These are phyloP conservation scores for Aureobasidium melanogenum DNA, from an alignment of 2,329 filamentous ascomycete species.

Conservation along the genomic window DNA sequence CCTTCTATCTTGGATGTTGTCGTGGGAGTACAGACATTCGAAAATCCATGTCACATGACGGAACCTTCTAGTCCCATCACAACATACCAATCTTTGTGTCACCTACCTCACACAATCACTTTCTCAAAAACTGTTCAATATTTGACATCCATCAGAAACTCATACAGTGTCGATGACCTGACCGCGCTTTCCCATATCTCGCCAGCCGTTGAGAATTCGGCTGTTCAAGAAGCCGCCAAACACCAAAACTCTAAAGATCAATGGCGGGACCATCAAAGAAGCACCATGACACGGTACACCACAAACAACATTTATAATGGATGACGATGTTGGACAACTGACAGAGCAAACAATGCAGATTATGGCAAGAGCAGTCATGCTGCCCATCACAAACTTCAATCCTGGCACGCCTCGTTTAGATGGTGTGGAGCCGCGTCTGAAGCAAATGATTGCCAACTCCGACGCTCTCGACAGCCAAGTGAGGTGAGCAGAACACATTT, in stretches of 20 bases:
- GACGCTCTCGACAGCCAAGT: slow-evolving; percentile 8
- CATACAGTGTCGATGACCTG: background rate
- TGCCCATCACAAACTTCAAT: slow-evolving; percentile 14
- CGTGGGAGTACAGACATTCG: background rate
- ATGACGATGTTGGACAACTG: background rate
- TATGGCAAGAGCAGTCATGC: slow-evolving; percentile 14
- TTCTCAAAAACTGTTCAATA: background rate
- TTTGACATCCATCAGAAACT: background rate
- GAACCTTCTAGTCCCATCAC: background rate
- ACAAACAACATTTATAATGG: background rate
- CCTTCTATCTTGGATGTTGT: background rate
- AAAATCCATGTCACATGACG: background rate
- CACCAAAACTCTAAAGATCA: slow-evolving; percentile 4
- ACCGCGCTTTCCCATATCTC: background rate
- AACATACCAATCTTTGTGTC: background rate
- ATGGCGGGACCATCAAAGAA: background rate
- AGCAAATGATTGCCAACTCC: slow-evolving; percentile 10
- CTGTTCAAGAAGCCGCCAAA: background rate
- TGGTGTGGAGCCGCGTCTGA: background rate
- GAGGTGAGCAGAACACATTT: background rate
- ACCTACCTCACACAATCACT: background rate
- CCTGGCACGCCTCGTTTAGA: slow-evolving; percentile 3
- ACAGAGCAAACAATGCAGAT: background rate
- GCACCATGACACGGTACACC: background rate
- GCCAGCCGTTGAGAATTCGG: background rate